Evolutionary conservation across 2,329 filamentous ascomycete genomes (phyloP).

Genomic region (Pseudogymnoascus sp.): DNA sequence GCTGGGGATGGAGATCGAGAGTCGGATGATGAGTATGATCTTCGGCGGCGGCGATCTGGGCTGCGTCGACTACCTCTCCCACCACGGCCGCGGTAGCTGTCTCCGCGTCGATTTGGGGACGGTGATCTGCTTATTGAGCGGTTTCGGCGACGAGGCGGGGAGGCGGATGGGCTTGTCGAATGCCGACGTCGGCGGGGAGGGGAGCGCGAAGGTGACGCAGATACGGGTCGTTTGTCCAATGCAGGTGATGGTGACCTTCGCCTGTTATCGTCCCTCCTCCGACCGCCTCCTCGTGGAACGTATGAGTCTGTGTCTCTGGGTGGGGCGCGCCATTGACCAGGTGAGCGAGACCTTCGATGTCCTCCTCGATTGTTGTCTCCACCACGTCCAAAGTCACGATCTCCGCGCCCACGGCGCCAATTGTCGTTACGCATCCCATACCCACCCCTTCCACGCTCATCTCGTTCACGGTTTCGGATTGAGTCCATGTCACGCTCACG

Average conservation of each 20-base stretch:
- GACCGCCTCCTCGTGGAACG: slow-evolving; percentile 28
- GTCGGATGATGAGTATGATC: slow-evolving; percentile 24
- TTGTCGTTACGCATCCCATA: slow-evolving; percentile 42
- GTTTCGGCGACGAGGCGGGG: slow-evolving; percentile 27
- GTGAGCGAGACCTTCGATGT: slow-evolving; percentile 38
- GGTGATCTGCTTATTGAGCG: slow-evolving; percentile 22
- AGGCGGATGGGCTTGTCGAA: slow-evolving; percentile 29
- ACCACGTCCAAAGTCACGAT: slow-evolving; percentile 42
- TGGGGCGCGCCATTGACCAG: slow-evolving; percentile 33
- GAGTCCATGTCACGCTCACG: slow-evolving; percentile 66
- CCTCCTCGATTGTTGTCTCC: slow-evolving; percentile 37
- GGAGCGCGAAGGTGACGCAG: slow-evolving; percentile 29
- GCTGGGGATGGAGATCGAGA: slow-evolving; percentile 23
- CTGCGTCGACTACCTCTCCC: slow-evolving; percentile 28
- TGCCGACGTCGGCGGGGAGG: slow-evolving; percentile 25
- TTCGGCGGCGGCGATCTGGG: slow-evolving; percentile 27
- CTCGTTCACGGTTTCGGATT: slow-evolving; percentile 59
- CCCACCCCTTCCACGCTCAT: slow-evolving; percentile 46
- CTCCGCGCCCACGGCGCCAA: slow-evolving; percentile 43
- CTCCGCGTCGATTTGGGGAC: slow-evolving; percentile 26
- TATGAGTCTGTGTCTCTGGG: slow-evolving; percentile 30
- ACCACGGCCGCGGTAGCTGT: slow-evolving; percentile 26
- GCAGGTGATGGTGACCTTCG: slow-evolving; percentile 24
- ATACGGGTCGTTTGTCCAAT: slow-evolving; percentile 16
- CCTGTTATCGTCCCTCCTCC: slow-evolving; percentile 27